Evolutionary conservation across 768 basidiomycete species (phyloP).

Genomic region (Tricholoma furcatifolium): DNA sequence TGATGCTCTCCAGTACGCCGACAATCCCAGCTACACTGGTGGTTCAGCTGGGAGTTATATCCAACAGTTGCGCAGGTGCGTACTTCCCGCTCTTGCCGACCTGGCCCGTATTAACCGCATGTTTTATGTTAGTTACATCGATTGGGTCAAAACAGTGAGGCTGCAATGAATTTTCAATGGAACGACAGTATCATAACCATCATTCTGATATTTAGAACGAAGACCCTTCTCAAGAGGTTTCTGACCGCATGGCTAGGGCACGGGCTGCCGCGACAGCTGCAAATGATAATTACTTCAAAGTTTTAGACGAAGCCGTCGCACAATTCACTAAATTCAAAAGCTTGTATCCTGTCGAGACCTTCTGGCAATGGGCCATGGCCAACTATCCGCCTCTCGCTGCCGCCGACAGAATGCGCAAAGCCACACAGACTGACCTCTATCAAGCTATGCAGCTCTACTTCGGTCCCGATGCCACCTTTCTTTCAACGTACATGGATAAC

Average conservation of each 20-base stretch:
- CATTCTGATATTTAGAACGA: background rate
- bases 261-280: background rate
- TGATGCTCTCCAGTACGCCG: slow-evolving; percentile 2
- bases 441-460: background rate
- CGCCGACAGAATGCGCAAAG: background rate
- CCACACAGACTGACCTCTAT: background rate
- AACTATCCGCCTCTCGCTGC: background rate
- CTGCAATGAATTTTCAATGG: background rate
- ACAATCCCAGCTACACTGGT: background rate
- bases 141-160: background rate
- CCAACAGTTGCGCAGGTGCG: slow-evolving; percentile 3
- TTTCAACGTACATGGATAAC: background rate
- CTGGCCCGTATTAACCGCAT: background rate
- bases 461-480: background rate
- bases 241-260: background rate
- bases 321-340: background rate
- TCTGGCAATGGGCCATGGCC: background rate
- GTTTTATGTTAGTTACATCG: background rate
- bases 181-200: background rate
- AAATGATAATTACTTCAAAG: background rate
- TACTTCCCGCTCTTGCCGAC: background rate
- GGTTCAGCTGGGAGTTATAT: background rate
- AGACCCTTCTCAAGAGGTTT: background rate
- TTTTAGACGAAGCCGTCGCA: background rate
- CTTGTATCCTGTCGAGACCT: background rate